phyloP scores from a whole-genome alignment of 306 rosid genomes.

The Luffa acutangula region DNA sequence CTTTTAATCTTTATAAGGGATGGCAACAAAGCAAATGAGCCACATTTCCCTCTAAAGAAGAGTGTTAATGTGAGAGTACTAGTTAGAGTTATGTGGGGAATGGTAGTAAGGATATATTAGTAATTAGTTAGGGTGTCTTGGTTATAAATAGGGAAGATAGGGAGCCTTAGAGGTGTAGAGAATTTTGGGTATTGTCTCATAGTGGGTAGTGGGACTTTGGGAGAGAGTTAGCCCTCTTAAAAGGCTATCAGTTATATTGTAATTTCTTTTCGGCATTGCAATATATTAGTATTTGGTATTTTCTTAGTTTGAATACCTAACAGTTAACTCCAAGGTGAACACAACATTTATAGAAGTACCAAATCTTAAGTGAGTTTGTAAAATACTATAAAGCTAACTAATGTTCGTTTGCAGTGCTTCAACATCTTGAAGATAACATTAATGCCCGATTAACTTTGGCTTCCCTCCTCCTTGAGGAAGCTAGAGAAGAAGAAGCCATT shows the following conservation, averaged over 20 bases:
- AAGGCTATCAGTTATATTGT: too few species aligned
- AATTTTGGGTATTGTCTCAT: too few species aligned
- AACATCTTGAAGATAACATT: constrained; percentile 49
- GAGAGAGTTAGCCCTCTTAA: too few species aligned
- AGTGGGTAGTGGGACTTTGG: too few species aligned
- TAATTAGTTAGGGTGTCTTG: too few species aligned
- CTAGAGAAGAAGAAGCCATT: constrained; percentile 66
- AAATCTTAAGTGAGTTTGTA: neutral
- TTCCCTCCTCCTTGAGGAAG: constrained; percentile 80
- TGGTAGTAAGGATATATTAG: too few species aligned
- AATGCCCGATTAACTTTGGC: constrained; percentile 66
- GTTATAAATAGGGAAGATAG: too few species aligned
- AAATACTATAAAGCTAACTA: constrained; percentile 9
- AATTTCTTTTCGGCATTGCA: too few species aligned
- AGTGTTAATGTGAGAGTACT: neutral
- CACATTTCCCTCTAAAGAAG: neutral
- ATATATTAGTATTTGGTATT: too few species aligned
- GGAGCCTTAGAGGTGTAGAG: too few species aligned
- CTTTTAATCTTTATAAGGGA: neutral
- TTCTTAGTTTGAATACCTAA: too few species aligned
- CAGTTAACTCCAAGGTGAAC: neutral
- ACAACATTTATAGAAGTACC: neutral
- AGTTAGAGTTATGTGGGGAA: too few species aligned
- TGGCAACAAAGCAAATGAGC: neutral
- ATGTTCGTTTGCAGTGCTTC: constrained; percentile 42